Base-by-base conservation (phyloP, 495 filamentous ascomycete genomes). In the Aspergillus leporis region DNA sequence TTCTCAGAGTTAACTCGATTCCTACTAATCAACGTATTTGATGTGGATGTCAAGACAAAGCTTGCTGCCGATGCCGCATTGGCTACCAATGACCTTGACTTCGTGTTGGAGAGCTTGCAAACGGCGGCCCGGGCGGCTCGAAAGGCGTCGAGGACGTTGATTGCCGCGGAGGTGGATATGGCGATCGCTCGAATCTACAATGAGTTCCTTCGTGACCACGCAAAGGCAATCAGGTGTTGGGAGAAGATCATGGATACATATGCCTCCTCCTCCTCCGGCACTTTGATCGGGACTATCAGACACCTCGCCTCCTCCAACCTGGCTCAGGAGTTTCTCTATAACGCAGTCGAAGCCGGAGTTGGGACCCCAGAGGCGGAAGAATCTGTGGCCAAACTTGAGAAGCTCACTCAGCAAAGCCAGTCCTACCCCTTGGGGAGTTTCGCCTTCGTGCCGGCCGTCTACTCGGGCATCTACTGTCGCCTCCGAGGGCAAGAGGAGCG, bases 181-280 rank as follows among this genome's bases (percentile, higher is more conserved):
- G 9, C 48, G 8, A 21, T 58, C 6, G 60, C 60, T 3, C 38
- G 51, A 4, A 62, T 58, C 48, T 62, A 62, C 49, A 50, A 18
- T 30, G 55, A 58, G 50, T 62, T 50, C 22, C 34, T 57, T 4
- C 10, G 46, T n/a, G 59, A 61, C 46, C 49, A 53, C 30, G 12
- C 36, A 12, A 52, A 58, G 41, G 54, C 60, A 4, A 41, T 51
- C 21, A 53, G 30, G 28, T 19, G 50, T n/a, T 55, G 48, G 55
- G 60, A 62, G 43, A 58, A 53, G 18, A 62, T 58, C 30, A 43
- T 62, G 34, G 25, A 54, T 41, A 41, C 30, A 16, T 58, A 57
- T 14, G 49, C 50, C 38, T 54, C 60, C 4, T 52, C 55, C 30
- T 30, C 34, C n/a, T 54, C 50, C 30, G 50, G 46, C 14, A 51